phyloP scores from a whole-genome alignment of 2,329 filamentous ascomycete species.

The Domatiomyces catenatus region DNA sequence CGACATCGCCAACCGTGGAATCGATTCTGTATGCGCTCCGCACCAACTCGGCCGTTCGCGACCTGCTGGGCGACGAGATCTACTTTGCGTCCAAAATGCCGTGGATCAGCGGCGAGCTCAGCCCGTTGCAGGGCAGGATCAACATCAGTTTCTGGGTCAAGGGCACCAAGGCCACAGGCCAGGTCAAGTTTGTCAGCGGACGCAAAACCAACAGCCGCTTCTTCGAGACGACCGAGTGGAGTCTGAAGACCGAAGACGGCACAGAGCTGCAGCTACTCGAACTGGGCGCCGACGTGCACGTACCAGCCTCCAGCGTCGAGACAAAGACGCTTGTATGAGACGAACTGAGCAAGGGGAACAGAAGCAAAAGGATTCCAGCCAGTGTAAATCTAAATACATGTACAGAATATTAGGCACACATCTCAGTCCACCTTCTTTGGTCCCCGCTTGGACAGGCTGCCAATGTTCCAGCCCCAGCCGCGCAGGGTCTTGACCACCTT shows the following conservation, averaged over 20 bases:
- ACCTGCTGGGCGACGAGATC: constrained; percentile 70
- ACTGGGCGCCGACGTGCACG: not conserved
- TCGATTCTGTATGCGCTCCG: constrained; percentile 85
- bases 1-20: constrained; percentile 69
- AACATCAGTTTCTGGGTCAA: constrained; percentile 77
- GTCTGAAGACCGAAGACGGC: constrained; percentile 52
- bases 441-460: constrained; percentile 41
- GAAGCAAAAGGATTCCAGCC: not conserved
- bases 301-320: not conserved
- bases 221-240: constrained; percentile 89
- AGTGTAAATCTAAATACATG: not conserved
- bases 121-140: constrained; percentile 82
- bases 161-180: constrained; percentile 53
- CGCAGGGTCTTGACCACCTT: constrained; percentile 84
- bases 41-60: constrained; percentile 58
- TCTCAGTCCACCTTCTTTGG: not conserved
- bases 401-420: not conserved
- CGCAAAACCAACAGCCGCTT: constrained; percentile 51
- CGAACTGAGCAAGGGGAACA: not conserved
- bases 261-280: constrained; percentile 63
- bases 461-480: constrained; percentile 88
- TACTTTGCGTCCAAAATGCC: constrained; percentile 66
- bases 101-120: constrained; percentile 76
- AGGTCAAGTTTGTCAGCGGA: constrained; percentile 67
- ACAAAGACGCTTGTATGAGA: not conserved